Conservation (phyloP, 257 asterid species). For the Ajuga chamaepitys region DNA sequence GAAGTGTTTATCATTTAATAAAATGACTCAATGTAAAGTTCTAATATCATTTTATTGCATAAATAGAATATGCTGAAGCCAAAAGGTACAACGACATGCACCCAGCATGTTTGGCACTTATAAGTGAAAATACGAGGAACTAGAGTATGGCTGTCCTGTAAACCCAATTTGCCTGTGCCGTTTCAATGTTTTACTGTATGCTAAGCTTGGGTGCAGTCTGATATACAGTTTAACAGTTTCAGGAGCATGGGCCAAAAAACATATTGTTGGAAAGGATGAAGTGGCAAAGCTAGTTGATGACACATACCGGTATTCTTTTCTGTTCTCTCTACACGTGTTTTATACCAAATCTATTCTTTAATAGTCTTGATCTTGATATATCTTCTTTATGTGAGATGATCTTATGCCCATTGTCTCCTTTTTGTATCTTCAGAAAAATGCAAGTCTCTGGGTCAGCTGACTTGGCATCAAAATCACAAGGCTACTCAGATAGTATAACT, state of each 20-base stretch:
- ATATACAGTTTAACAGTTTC: slow-evolving; percentile 37
- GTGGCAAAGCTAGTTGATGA: slow-evolving; percentile 86
- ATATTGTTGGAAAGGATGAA: slow-evolving; percentile 61
- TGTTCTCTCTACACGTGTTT: not conserved
- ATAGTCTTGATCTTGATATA: not conserved
- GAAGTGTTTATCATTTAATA: not conserved
- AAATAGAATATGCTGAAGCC: not conserved
- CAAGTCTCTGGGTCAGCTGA: slow-evolving; percentile 79
- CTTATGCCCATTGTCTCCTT: slow-evolving; percentile 7
- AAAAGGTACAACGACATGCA: not conserved
- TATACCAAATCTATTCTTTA: not conserved
- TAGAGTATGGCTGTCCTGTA: not conserved
- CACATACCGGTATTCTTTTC: slow-evolving; percentile 60
- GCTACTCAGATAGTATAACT: slow-evolving; percentile 46
- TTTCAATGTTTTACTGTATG: not conserved
- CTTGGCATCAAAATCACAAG: slow-evolving; percentile 69
- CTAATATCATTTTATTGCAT: not conserved
- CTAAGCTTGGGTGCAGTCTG: not conserved
- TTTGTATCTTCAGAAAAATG: slow-evolving; percentile 63
- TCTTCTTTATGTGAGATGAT: slow-evolving; percentile 7
- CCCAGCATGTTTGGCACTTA: not conserved
- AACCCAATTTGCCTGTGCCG: not conserved
- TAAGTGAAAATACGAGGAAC: not conserved
- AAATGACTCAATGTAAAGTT: not conserved
- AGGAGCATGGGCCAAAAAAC: slow-evolving; percentile 74